Conservation (phyloP, 495 filamentous ascomycete genomes). For the Aspergillus ostianus region DNA sequence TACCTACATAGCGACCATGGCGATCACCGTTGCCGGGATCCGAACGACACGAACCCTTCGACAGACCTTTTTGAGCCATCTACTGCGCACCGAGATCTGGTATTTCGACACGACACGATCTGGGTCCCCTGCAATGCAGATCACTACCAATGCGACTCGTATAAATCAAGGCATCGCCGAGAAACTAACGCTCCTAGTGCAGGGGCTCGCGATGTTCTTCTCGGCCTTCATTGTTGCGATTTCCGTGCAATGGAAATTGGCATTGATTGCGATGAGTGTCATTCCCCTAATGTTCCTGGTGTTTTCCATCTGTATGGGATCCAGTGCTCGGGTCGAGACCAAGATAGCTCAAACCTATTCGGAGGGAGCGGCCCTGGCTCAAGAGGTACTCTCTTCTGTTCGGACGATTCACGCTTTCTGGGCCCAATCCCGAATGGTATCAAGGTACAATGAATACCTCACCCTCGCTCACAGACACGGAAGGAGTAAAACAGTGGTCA, state of each 20-base stretch:
- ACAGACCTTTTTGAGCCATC: no score
- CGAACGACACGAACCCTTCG: no score
- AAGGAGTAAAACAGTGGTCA: constrained; percentile 29
- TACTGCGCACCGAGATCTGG: no score
- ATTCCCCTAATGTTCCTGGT: constrained; percentile 27
- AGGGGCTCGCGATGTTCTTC: constrained; percentile 42
- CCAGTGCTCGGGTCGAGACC: constrained; percentile 12
- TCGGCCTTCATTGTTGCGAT: constrained; percentile 47
- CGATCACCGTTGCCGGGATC: no score
- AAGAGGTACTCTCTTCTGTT: constrained; percentile 43
- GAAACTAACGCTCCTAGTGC: constrained; percentile 43
- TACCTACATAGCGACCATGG: constrained; percentile 26
- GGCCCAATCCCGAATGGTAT: constrained; percentile 33
- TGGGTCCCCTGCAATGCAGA: no score
- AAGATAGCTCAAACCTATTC: constrained; percentile 15
- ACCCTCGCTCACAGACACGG: constrained; percentile 29
- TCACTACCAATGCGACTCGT: constrained; percentile 31
- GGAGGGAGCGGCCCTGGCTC: constrained; percentile 35
- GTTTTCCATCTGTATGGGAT: neutral
- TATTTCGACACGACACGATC: no score
- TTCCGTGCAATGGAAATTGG: constrained; percentile 41
- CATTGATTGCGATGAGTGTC: constrained; percentile 36
- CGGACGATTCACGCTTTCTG: constrained; percentile 51
- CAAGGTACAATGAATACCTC: constrained; percentile 29
- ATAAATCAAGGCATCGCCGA: constrained; percentile 41